Evolutionary conservation across 208 protist species (phyloP), one percentile per base, ranked within the genome.

Genomic region (Tritrichomonas musculus): DNA sequence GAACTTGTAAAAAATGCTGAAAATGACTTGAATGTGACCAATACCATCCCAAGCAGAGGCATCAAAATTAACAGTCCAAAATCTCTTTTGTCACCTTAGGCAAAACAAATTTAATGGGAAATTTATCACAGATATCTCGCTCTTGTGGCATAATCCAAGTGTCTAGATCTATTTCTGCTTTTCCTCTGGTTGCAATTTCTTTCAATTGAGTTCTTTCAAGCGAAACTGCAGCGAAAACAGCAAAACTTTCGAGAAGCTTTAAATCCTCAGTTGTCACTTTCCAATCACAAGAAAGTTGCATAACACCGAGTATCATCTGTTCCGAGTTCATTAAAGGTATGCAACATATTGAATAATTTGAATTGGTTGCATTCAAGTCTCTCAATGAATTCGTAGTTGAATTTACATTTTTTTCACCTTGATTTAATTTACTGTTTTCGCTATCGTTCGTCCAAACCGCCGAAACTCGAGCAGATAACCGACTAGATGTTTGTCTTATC

Each of bases 1-100:
- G n/a, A 72, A 50, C 30, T 92, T 44, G 30, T 94, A 66, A 36
- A 93, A 94, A 73, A 94, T 53, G 11, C 3, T 27, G 30, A 69
- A 69, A 69, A 69, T 17, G 8, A 69, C 64, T n/a, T n/a, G 11
- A n/a, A 69, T 69, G 30, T 69, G 64, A 69, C 64, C 64, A 69
- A 69, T 69, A n/a, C 64, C 64, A 69, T 69, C 64, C 64, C 64
- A 69, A 33, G 11, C 64, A 69, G 64, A 25, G 3, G 64, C 64
- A 69, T 69, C 64, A n/a, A 69, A 69, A 33, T 69, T 25, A 33
- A 84, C 22, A 1, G 44, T 53, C 2, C 20, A 84, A 20, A 84
- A 49, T 33, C 25, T 20, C 1, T 49, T 44, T 2, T 53, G 8
- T 33, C 25, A 1, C 8, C n/a, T 33, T 33, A 25, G 73, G 44